phyloP scores from a whole-genome alignment of 208 protist species.

The Leishmania tropica region DNA sequence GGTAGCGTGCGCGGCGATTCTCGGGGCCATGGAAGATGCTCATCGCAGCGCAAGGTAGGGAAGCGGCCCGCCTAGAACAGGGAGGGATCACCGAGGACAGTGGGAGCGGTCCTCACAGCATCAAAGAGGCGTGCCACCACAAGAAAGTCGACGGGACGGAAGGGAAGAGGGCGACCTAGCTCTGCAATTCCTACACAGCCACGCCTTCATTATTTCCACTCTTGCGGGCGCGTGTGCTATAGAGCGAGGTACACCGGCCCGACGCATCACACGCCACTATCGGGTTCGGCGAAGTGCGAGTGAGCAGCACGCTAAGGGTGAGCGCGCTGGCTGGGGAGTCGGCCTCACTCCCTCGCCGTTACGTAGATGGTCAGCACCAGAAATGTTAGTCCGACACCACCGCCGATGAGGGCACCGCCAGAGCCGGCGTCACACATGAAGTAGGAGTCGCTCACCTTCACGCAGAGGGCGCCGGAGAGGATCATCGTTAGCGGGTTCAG shows the following conservation, averaged over 20 bases:
- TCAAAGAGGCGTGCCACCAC: background rate
- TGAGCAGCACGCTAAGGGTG: background rate
- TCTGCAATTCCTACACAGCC: background rate
- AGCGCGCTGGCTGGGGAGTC: background rate
- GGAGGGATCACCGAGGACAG: background rate
- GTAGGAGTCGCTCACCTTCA: slow-evolving; percentile 48
- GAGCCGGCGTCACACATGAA: slow-evolving; percentile 70
- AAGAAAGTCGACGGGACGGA: background rate
- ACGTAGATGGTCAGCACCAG: slow-evolving; percentile 67
- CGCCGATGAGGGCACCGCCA: slow-evolving; percentile 75
- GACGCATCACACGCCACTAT: background rate
- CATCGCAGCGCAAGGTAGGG: background rate
- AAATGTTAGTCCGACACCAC: slow-evolving; percentile 61
- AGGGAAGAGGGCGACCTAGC: background rate
- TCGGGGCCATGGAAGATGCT: background rate
- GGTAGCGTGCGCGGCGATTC: background rate
- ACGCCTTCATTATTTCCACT: background rate
- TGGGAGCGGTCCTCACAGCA: background rate
- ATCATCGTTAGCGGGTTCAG: slow-evolving; percentile 81
- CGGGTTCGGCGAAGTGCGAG: background rate
- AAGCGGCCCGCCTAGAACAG: background rate
- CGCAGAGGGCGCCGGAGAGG: slow-evolving; percentile 66
- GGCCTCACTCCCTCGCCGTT: slow-evolving; percentile 33
- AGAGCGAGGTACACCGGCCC: background rate
- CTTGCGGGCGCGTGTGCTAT: background rate